These are phyloP conservation scores for Lepidium africanum DNA, from an alignment of 345 rosid genomes.

Conservation along the genomic window DNA sequence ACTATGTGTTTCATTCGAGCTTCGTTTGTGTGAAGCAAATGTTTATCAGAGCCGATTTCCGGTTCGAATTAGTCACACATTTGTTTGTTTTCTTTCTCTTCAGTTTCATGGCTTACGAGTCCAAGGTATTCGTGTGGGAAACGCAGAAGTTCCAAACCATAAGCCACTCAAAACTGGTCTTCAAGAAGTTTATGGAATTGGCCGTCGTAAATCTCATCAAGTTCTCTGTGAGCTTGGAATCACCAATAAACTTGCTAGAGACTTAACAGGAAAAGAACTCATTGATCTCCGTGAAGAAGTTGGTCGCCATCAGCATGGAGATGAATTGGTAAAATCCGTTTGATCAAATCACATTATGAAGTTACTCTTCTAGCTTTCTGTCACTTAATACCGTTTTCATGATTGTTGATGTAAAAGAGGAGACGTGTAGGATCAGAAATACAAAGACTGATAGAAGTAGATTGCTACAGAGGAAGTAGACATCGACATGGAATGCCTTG, in stretches of 20 bases:
- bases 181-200: slow-evolving; percentile 67
- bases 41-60: not conserved
- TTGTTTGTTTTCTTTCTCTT: not conserved
- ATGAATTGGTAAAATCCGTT: slow-evolving; percentile 42
- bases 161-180: slow-evolving; percentile 54
- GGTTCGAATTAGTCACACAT: not conserved
- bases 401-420: slow-evolving; percentile 17
- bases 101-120: slow-evolving; percentile 44
- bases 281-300: slow-evolving; percentile 63
- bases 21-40: not conserved
- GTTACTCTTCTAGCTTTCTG: not conserved
- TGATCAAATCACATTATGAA: not conserved
- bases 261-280: slow-evolving; percentile 60
- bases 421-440: slow-evolving; percentile 43
- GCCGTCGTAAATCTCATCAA: slow-evolving; percentile 55
- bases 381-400: not conserved
- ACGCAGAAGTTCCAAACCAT: slow-evolving; percentile 52
- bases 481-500: slow-evolving; percentile 48
- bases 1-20: not conserved
- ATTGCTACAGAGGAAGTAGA: slow-evolving; percentile 51
- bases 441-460: slow-evolving; percentile 43
- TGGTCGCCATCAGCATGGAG: slow-evolving; percentile 49
- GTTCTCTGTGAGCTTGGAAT: slow-evolving; percentile 52
- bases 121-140: slow-evolving; percentile 58
- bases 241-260: slow-evolving; percentile 61